A percentile compares a stretch with the other conserved stretches of the same genome.
These are phyloP conservation scores for Paramecium tetraurelia DNA, from an alignment of 73 alveolate species.

Conservation along the genomic window DNA sequence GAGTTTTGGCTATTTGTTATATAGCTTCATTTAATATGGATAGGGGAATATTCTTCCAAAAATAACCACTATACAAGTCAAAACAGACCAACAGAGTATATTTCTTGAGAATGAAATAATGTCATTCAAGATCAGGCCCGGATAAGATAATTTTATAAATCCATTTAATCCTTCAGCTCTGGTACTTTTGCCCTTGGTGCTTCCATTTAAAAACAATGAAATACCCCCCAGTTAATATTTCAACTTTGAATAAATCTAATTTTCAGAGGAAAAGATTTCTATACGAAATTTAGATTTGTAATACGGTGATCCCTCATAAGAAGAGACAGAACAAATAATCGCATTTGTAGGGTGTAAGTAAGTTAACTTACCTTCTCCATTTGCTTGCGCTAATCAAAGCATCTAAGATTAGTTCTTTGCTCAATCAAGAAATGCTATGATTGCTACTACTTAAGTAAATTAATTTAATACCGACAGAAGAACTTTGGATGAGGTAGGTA, in stretches of 20 bases:
- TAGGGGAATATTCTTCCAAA: neutral
- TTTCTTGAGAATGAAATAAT: neutral
- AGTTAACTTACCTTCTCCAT: neutral
- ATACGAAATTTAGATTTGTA: neutral
- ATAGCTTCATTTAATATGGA: neutral
- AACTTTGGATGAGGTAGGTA: neutral
- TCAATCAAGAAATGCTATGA: neutral
- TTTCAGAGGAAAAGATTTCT: neutral
- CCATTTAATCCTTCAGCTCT: constrained; percentile 2
- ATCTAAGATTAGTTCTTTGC: neutral
- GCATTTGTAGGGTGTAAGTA: neutral
- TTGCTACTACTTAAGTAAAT: neutral
- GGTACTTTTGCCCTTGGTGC: neutral
- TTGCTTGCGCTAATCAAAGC: neutral
- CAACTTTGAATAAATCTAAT: neutral
- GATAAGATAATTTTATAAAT: neutral
- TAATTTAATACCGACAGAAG: neutral
- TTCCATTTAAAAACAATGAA: neutral
- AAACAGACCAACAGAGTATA: constrained; percentile 6
- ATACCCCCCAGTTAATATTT: neutral
- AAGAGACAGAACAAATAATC: neutral
- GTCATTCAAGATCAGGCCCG: constrained; percentile 17
- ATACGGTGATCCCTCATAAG: neutral
- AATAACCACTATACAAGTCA: neutral
- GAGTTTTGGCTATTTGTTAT: constrained; percentile 16